A percentile compares a stretch with the other conserved stretches of the same genome.
Evolutionary conservation across 106 monocot genomes (phyloP).

Genomic region (Iris macrosiphon): DNA sequence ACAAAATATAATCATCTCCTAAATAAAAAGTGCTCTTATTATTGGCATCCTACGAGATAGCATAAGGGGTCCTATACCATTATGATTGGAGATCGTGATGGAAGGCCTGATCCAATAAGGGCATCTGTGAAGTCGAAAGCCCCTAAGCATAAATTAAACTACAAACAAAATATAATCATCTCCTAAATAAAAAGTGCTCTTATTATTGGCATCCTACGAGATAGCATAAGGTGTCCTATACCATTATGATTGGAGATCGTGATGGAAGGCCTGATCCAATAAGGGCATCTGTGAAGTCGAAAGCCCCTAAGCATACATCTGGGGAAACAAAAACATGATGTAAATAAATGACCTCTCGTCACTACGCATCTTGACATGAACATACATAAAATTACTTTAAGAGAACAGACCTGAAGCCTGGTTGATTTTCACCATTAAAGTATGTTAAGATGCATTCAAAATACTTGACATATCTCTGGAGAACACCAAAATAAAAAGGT

Average conservation of each 20-base stretch:
- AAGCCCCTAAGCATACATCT: slow-evolving; percentile 99
- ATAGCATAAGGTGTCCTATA: slow-evolving; percentile 13
- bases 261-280: slow-evolving; percentile 95
- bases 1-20: too few species aligned
- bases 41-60: slow-evolving; percentile 1
- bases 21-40: too few species aligned
- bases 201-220: neutral
- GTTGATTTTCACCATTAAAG: slow-evolving; percentile 93
- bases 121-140: slow-evolving; percentile 83
- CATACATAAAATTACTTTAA: neutral
- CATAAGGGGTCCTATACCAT: slow-evolving; percentile 31
- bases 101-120: slow-evolving; percentile 90
- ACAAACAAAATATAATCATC: too few species aligned
- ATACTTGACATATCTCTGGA: slow-evolving; percentile 97
- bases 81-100: slow-evolving; percentile 77
- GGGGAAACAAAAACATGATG: neutral
- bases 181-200: too few species aligned
- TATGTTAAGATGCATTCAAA: slow-evolving; percentile 94
- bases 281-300: slow-evolving; percentile 94
- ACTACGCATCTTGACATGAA: neutral
- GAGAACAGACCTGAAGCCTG: slow-evolving; percentile 58
- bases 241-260: slow-evolving; percentile 95
- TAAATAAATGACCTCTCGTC: too few species aligned
- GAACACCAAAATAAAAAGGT: slow-evolving; percentile 22
- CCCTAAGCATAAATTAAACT: slow-evolving; percentile 90